phyloP scores from a whole-genome alignment of 2,329 filamentous ascomycete genomes.

The Aspergillus sp. region DNA sequence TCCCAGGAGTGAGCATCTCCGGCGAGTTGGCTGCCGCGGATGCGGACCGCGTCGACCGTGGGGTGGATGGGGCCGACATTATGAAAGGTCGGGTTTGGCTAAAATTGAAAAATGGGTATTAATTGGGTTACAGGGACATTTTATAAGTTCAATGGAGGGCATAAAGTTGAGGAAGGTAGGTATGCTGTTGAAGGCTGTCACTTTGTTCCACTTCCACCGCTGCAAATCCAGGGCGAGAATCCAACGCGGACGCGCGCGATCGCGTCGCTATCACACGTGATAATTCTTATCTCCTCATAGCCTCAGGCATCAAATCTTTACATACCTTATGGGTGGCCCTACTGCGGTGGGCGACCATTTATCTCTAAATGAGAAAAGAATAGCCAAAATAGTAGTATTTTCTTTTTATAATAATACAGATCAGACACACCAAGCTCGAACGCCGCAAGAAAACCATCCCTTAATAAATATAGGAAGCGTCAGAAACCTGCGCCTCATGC shows the following conservation, averaged over 20 bases:
- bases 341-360: too few relatives aligned
- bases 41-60: slow-evolving; percentile 33
- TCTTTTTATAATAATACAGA: slow-evolving; percentile 15
- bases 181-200: not conserved
- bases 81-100: not conserved
- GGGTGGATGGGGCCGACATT: slow-evolving; percentile 36
- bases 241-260: slow-evolving; percentile 12
- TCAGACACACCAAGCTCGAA: slow-evolving; percentile 4
- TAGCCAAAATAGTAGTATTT: slow-evolving; percentile 1
- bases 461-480: slow-evolving; percentile 14
- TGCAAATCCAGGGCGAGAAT: slow-evolving; percentile 14
- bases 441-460: slow-evolving; percentile 19
- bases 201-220: not conserved
- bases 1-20: slow-evolving; percentile 43
- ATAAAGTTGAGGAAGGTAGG: not conserved
- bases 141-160: not conserved
- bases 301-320: not conserved
- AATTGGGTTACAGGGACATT: not conserved
- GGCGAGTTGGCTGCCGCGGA: slow-evolving; percentile 30
- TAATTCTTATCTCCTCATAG: not conserved
- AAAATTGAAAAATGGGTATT: not conserved
- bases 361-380: not conserved
- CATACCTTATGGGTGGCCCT: too few relatives aligned
- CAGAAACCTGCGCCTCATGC: slow-evolving; percentile 10
- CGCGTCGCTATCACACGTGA: slow-evolving; percentile 22